These are phyloP conservation scores for Hypsizygus ulmarius DNA, from an alignment of 1,284 basidiomycete genomes.

Conservation along the genomic window DNA sequence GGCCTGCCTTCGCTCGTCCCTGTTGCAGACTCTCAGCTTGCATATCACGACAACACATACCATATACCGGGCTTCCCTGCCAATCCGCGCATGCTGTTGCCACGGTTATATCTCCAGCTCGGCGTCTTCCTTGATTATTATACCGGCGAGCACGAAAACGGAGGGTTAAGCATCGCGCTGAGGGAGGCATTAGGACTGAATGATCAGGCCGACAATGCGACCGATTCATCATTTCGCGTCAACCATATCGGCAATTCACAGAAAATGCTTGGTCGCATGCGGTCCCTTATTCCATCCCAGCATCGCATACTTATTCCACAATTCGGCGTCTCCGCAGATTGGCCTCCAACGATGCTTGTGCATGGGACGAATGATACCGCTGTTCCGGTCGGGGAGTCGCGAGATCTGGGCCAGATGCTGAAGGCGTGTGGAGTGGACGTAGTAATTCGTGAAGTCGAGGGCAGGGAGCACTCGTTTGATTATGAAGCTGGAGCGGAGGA, in stretches of 20 bases:
- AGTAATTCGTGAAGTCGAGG: constrained; percentile 41
- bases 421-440: constrained; percentile 36
- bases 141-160: constrained; percentile 52
- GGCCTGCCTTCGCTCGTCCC: constrained; percentile 22
- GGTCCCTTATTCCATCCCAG: constrained; percentile 33
- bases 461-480: constrained; percentile 59
- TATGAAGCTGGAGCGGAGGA: constrained; percentile 44
- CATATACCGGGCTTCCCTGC: constrained; percentile 55
- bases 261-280: constrained; percentile 11
- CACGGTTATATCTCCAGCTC: constrained; percentile 56
- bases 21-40: constrained; percentile 44
- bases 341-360: constrained; percentile 54
- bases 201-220: not conserved
- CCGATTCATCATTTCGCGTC: not conserved
- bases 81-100: constrained; percentile 59
- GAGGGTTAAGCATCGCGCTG: constrained; percentile 43
- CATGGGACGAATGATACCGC: constrained; percentile 58
- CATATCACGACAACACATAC: constrained; percentile 44
- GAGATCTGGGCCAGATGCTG: constrained; percentile 39
- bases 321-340: constrained; percentile 37
- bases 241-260: not conserved
- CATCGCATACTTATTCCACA: constrained; percentile 53
- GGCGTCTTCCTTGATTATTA: constrained; percentile 60
- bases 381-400: constrained; percentile 48
- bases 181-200: constrained; percentile 26